phyloP scores from a whole-genome alignment of 495 filamentous ascomycete species.

The Oidiodendron maius region DNA sequence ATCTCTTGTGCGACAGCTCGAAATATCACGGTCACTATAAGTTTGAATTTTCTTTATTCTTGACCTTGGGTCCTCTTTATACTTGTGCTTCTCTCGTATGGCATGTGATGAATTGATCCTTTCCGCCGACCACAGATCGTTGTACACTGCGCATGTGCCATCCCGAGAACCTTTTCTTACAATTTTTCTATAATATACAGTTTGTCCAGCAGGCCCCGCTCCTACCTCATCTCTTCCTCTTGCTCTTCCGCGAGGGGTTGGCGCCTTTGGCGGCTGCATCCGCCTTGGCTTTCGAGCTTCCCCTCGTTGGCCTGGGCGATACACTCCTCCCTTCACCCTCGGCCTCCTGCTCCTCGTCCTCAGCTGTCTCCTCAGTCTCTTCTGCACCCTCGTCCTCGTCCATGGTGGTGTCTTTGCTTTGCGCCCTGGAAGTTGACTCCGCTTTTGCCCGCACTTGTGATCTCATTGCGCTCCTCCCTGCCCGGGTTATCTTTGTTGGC shows the following conservation, averaged over 20 bases:
- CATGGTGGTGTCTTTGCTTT: slow-evolving; percentile 22
- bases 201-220: too few species aligned
- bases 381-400: slow-evolving; percentile 20
- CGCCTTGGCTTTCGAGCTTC: slow-evolving; percentile 9
- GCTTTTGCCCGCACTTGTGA: slow-evolving; percentile 11
- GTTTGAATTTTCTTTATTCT: too few species aligned
- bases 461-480: slow-evolving; percentile 13
- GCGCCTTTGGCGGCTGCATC: slow-evolving; percentile 8
- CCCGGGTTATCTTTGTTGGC: slow-evolving; percentile 9
- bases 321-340: slow-evolving; percentile 15
- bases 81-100: too few species aligned
- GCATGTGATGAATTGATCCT: too few species aligned
- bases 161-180: too few species aligned
- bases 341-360: slow-evolving; percentile 17
- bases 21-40: too few species aligned
- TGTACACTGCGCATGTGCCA: too few species aligned
- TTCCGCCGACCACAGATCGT: too few species aligned
- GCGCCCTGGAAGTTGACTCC: slow-evolving; percentile 16
- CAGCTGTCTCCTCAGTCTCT: slow-evolving; percentile 19
- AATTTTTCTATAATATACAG: too few species aligned
- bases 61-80: too few species aligned
- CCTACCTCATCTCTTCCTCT: slow-evolving; percentile 15
- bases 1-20: too few species aligned
- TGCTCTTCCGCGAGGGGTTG: slow-evolving; percentile 17
- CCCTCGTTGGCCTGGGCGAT: slow-evolving; percentile 13